A percentile compares a stretch with the other conserved stretches of the same genome.
phyloP scores from a whole-genome alignment of 768 basidiomycete species.

The Xanthoconium stramineum region DNA sequence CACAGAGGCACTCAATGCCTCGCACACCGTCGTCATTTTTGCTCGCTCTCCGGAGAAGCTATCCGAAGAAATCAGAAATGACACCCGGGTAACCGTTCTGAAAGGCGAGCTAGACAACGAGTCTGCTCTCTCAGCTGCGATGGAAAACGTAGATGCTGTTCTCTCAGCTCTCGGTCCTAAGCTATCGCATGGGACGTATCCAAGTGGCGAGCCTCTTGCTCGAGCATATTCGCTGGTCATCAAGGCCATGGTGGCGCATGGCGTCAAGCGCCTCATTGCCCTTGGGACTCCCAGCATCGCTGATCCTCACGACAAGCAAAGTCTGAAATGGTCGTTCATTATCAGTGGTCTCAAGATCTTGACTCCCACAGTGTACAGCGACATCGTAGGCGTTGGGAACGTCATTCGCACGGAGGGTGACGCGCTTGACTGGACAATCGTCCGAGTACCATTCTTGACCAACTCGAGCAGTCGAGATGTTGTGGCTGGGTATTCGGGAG shows the following conservation, averaged over 20 bases:
- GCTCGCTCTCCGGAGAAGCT: slow-evolving; percentile 65
- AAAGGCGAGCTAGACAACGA: slow-evolving; percentile 56
- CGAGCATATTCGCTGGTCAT: slow-evolving; percentile 56
- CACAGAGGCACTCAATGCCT: slow-evolving; percentile 47
- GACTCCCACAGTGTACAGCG: slow-evolving; percentile 59
- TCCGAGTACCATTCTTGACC: slow-evolving; percentile 62
- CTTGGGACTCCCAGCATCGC: slow-evolving; percentile 66
- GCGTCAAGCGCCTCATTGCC: slow-evolving; percentile 57
- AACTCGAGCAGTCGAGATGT: slow-evolving; percentile 44
- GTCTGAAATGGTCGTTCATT: slow-evolving; percentile 36
- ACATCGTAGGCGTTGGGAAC: slow-evolving; percentile 63
- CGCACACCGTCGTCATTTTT: slow-evolving; percentile 53
- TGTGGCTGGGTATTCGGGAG: slow-evolving; percentile 66
- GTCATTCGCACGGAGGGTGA: slow-evolving; percentile 46
- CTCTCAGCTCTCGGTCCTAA: slow-evolving; percentile 64
- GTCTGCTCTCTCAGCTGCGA: slow-evolving; percentile 46
- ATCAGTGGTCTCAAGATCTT: slow-evolving; percentile 37
- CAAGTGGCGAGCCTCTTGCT: slow-evolving; percentile 55
- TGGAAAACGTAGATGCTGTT: slow-evolving; percentile 58
- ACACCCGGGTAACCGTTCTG: slow-evolving; percentile 46
- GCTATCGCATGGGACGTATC: slow-evolving; percentile 38
- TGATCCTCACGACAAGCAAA: slow-evolving; percentile 59
- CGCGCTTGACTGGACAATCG: slow-evolving; percentile 66
- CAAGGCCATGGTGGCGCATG: slow-evolving; percentile 49
- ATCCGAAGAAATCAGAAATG: slow-evolving; percentile 44